Percentiles rank a stretch among this genome's conserved stretches.
These are phyloP conservation scores for Rhodotorula taiwanensis DNA, from an alignment of 768 basidiomycete species.

Conservation along the genomic window DNA sequence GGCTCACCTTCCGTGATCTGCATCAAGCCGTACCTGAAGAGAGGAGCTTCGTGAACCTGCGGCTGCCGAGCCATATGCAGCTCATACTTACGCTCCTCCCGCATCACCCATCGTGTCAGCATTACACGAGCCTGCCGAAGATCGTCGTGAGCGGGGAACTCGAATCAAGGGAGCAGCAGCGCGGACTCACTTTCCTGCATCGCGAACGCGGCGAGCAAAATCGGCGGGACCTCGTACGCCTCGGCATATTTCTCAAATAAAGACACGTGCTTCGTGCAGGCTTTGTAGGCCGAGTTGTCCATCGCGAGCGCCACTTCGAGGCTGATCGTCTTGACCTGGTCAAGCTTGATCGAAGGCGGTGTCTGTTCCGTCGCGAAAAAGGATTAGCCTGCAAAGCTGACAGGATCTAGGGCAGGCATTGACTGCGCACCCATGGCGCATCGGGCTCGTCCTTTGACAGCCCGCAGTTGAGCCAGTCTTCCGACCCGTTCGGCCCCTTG, in stretches of 20 bases:
- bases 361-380: background rate
- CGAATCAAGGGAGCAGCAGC: background rate
- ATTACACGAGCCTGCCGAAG: background rate
- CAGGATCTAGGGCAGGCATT: background rate
- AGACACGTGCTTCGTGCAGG: slow-evolving; percentile 52
- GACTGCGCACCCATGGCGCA: slow-evolving; percentile 4
- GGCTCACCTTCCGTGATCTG: slow-evolving; percentile 31
- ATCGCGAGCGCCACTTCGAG: slow-evolving; percentile 52
- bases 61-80: too few relatives aligned
- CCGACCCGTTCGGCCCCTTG: slow-evolving; percentile 25
- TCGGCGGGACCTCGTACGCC: slow-evolving; percentile 56
- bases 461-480: slow-evolving; percentile 29
- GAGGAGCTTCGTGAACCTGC: too few relatives aligned
- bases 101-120: background rate
- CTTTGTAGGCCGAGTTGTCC: slow-evolving; percentile 47
- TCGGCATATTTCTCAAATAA: slow-evolving; percentile 58
- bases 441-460: background rate
- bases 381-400: too few relatives aligned
- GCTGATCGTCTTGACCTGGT: slow-evolving; percentile 47
- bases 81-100: background rate
- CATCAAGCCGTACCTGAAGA: slow-evolving; percentile 25
- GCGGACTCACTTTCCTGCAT: slow-evolving; percentile 70
- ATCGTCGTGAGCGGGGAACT: background rate
- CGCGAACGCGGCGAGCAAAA: slow-evolving; percentile 74
- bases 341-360: slow-evolving; percentile 47